Evolutionary conservation across 2,329 filamentous ascomycete genomes (phyloP).

Genomic region (Zelopaecilomyces penicillatus): DNA sequence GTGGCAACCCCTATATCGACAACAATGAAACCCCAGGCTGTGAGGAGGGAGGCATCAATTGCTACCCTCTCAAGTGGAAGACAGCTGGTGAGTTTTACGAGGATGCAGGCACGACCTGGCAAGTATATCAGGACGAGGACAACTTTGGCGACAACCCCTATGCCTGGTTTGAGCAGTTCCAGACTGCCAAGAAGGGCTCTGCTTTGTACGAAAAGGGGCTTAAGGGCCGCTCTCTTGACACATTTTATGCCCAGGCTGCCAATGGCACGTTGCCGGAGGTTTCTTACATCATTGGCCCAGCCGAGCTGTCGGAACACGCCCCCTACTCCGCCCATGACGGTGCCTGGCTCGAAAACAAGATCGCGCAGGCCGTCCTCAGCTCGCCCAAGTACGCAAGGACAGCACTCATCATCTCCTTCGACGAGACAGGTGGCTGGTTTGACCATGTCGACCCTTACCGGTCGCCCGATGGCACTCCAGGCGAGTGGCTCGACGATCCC

Average conservation of each 20-base stretch:
- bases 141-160: conserved; percentile 48
- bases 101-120: conserved; percentile 40
- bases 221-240: conserved; percentile 36
- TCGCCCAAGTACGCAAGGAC: conserved; percentile 42
- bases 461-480: conserved; percentile 37
- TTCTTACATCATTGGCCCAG: conserved; percentile 42
- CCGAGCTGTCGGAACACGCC: conserved; percentile 44
- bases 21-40: conserved; percentile 41
- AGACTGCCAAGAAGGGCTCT: conserved; percentile 32
- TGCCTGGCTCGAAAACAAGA: conserved; percentile 44
- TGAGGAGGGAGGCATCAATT: conserved; percentile 35
- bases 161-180: conserved; percentile 45
- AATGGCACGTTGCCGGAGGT: conserved; percentile 43
- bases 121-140: conserved; percentile 40
- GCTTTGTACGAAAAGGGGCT: conserved; percentile 37
- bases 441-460: conserved; percentile 46
- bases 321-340: conserved; percentile 45
- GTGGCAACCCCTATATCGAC: conserved; percentile 38
- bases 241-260: conserved; percentile 41
- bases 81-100: conserved; percentile 41
- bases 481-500: conserved; percentile 42
- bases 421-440: conserved; percentile 45
- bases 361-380: conserved; percentile 41
- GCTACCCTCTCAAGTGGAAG: conserved; percentile 46
- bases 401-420: conserved; percentile 35